phyloP scores from a whole-genome alignment of 2,329 filamentous ascomycete species.

The Eutypella sp. region DNA sequence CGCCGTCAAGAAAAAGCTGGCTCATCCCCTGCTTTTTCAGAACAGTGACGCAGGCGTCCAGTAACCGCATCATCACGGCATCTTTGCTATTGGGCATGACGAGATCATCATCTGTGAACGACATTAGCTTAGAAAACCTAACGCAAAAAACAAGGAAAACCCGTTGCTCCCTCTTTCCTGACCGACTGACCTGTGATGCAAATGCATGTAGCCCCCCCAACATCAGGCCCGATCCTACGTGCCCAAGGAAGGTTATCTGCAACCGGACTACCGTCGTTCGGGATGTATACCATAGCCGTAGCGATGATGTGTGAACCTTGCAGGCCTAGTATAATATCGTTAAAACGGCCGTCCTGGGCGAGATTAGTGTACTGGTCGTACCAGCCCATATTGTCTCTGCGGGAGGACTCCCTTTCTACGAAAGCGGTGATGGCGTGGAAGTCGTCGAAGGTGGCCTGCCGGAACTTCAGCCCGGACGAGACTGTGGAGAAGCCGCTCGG shows the following conservation, averaged over 20 bases:
- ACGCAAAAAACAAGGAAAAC: too few relatives aligned
- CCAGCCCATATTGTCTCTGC: constrained; percentile 49
- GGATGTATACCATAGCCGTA: constrained; percentile 49
- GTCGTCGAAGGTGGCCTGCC: constrained; percentile 41
- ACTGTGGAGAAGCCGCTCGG: constrained; percentile 31
- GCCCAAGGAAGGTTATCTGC: constrained; percentile 53
- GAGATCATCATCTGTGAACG: constrained; percentile 37
- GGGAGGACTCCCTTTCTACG: constrained; percentile 42
- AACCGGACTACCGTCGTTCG: constrained; percentile 39
- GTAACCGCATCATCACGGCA: constrained; percentile 46
- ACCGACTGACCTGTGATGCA: constrained; percentile 48
- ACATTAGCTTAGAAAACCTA: constrained; percentile 6
- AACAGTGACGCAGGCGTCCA: constrained; percentile 46
- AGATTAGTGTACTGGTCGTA: constrained; percentile 54
- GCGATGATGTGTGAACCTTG: constrained; percentile 46
- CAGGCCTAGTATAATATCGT: constrained; percentile 50
- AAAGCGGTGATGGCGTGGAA: constrained; percentile 43
- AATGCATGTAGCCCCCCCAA: constrained; percentile 57
- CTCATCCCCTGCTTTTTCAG: constrained; percentile 46
- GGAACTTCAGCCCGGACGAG: constrained; percentile 37
- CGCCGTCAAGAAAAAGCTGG: constrained; percentile 50
- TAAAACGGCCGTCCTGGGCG: constrained; percentile 41
- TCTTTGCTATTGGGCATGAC: constrained; percentile 40
- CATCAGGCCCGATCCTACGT: constrained; percentile 40
- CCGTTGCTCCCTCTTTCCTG: too few relatives aligned